Evolutionary conservation across 768 basidiomycete species (phyloP).

Genomic region (Daedalea quercina): DNA sequence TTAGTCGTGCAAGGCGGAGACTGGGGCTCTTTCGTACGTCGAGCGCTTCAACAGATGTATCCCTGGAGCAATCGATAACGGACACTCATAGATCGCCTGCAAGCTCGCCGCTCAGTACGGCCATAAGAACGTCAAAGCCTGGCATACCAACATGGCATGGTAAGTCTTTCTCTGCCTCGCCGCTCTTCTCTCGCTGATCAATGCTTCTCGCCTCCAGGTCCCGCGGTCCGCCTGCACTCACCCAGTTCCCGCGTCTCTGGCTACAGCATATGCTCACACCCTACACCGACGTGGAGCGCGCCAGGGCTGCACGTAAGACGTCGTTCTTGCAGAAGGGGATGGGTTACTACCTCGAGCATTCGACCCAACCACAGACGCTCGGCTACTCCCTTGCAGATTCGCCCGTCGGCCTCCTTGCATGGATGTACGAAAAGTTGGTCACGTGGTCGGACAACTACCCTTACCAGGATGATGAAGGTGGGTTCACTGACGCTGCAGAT

Average conservation of each 20-base stretch:
- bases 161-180: slow-evolving; percentile 6
- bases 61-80: not conserved
- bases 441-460: slow-evolving; percentile 36
- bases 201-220: not conserved
- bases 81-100: slow-evolving; percentile 22
- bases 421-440: slow-evolving; percentile 26
- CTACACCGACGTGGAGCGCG: slow-evolving; percentile 29
- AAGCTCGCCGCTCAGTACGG: slow-evolving; percentile 20
- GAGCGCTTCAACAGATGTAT: not conserved
- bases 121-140: slow-evolving; percentile 25
- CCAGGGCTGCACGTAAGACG: slow-evolving; percentile 23
- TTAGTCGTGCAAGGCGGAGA: slow-evolving; percentile 43
- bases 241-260: slow-evolving; percentile 20
- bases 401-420: slow-evolving; percentile 35
- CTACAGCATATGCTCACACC: slow-evolving; percentile 24
- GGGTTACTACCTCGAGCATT: slow-evolving; percentile 35
- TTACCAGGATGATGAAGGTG: slow-evolving; percentile 51
- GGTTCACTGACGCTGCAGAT: not conserved
- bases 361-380: slow-evolving; percentile 24
- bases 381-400: slow-evolving; percentile 53
- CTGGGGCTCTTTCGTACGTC: slow-evolving; percentile 33
- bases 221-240: slow-evolving; percentile 16
- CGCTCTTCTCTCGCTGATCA: too few species aligned
- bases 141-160: slow-evolving; percentile 26
- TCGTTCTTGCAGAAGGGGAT: slow-evolving; percentile 24